These are phyloP conservation scores for Sarocladium kiliense DNA, from an alignment of 2,329 filamentous ascomycete species.

Conservation along the genomic window DNA sequence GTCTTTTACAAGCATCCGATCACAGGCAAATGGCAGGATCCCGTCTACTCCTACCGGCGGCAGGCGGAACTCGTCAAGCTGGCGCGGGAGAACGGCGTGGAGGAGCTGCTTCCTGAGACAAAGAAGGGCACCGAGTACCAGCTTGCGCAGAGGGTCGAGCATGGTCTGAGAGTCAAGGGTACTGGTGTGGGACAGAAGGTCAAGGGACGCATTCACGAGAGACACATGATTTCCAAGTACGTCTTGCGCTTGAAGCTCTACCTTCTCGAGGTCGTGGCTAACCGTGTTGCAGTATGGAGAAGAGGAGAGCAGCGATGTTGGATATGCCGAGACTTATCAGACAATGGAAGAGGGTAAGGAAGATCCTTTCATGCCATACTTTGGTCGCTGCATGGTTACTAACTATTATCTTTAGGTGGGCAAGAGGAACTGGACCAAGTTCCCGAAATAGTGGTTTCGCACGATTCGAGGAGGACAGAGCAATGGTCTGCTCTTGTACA, in stretches of 20 bases:
- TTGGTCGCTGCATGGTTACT: conserved; percentile 20
- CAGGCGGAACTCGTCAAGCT: conserved; percentile 91
- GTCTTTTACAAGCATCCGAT: conserved; percentile 68
- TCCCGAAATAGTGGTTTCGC: conserved; percentile 42
- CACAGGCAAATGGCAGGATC: conserved; percentile 79
- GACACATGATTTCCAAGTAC: conserved; percentile 71
- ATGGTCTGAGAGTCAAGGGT: conserved; percentile 80
- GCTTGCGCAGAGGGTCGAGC: conserved; percentile 67
- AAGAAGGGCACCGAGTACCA: conserved; percentile 69
- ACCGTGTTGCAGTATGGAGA: conserved; percentile 62
- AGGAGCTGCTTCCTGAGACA: conserved; percentile 72
- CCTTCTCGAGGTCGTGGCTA: conserved; percentile 18
- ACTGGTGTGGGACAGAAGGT: conserved; percentile 89
- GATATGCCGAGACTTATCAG: conserved; percentile 90
- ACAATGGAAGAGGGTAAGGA: conserved; percentile 86
- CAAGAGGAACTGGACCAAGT: conserved; percentile 52
- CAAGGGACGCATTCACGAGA: conserved; percentile 93
- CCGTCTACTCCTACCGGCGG: conserved; percentile 74
- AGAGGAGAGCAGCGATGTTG: conserved; percentile 86
- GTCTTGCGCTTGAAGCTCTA: too few species aligned
- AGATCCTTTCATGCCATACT: not conserved
- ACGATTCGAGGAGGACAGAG: not conserved
- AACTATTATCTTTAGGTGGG: conserved; percentile 40
- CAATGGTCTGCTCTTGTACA: not conserved
- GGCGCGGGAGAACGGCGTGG: conserved; percentile 71